Base-by-base conservation (phyloP, 805 yeast species). In the Scheffersomyces lignosus region DNA sequence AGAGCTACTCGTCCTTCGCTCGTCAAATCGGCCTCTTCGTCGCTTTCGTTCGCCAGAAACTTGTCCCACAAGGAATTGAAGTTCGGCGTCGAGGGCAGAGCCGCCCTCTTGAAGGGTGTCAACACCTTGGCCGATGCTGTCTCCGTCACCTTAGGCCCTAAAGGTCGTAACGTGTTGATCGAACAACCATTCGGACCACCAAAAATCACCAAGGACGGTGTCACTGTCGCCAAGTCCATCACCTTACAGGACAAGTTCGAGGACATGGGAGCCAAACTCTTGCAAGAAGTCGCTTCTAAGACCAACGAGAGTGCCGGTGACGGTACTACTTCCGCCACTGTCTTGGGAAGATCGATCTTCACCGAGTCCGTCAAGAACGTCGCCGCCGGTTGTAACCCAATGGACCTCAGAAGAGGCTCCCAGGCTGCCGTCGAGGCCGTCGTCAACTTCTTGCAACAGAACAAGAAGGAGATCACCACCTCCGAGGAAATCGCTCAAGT, bases 201-300 rank as follows among this genome's bases (percentile, higher is more conserved):
- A 54, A 91, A 91, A 75, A 91, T 91, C 76, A 91, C 99, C 68
- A 91, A 91, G 73, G 99, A 91, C 64, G 99, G 99, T 78, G 97
- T 89, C 35, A 88, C 98, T 31, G 97, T 91, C 42, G 99, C 99
- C 44, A 80, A 77, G 58, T 81, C 95, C 37, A 80, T 91, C 54
- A 77, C 79, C 28, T 72, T 93, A 50, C 71, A 83, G 62, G 95
- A 93, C 73, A 87, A 83, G 66, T 91, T 90, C 57, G 98, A 91
- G 73, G 91, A 91, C 70, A 75, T 93, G 75, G 99, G 99, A 43
- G 96, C 96, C 40, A 87, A 87, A 71, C 76, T 91, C 49, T 72
- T 91, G 57, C 97, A 90, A 70, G 98, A 93, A 62, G 97, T 93
- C 42, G 96, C 98, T 29, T 81, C 95, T 52, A 91, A 87, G 78